phyloP scores from a whole-genome alignment of 2,329 filamentous ascomycete species.

The Botryotinia convoluta region DNA sequence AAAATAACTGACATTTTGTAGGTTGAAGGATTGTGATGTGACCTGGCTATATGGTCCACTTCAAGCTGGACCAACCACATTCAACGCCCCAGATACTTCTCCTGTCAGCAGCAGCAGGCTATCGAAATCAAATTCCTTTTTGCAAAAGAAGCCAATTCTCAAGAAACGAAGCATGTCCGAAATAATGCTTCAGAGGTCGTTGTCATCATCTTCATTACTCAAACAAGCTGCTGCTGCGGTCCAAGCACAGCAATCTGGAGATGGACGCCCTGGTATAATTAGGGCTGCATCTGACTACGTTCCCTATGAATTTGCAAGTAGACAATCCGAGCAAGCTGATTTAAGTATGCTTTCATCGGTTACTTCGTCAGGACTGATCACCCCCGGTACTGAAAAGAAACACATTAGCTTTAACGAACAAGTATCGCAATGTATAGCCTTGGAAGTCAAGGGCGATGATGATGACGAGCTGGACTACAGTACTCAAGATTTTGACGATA shows the following conservation, averaged over 20 bases:
- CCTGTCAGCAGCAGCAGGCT: conserved; percentile 50
- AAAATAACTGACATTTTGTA: conserved; percentile 45
- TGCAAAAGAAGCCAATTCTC: conserved; percentile 68
- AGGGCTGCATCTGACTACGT: conserved; percentile 61
- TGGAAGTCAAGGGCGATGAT: conserved; percentile 79
- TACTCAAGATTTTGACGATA: conserved; percentile 48
- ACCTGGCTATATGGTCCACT: conserved; percentile 72
- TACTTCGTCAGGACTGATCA: conserved; percentile 65
- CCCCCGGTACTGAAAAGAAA: conserved; percentile 65
- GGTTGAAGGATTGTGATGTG: conserved; percentile 38
- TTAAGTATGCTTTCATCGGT: conserved; percentile 62
- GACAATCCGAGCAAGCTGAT: conserved; percentile 12
- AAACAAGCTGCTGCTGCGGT: conserved; percentile 55
- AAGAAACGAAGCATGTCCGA: conserved; percentile 96
- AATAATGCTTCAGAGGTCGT: conserved; percentile 81
- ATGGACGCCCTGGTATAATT: conserved; percentile 9
- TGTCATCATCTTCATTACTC: conserved; percentile 81
- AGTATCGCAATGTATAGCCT: conserved; percentile 92
- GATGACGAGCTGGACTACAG: conserved; percentile 54
- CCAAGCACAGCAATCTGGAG: conserved; percentile 23
- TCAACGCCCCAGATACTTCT: conserved; percentile 43
- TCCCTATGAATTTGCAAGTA: conserved; percentile 56
- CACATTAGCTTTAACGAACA: conserved; percentile 97
- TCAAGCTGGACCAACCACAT: conserved; percentile 63
- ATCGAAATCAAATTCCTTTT: conserved; percentile 56